Evolutionary conservation across 1,284 basidiomycete species (phyloP), one percentile per base, ranked within the genome.

Genomic region (Meira miltonrushii): DNA sequence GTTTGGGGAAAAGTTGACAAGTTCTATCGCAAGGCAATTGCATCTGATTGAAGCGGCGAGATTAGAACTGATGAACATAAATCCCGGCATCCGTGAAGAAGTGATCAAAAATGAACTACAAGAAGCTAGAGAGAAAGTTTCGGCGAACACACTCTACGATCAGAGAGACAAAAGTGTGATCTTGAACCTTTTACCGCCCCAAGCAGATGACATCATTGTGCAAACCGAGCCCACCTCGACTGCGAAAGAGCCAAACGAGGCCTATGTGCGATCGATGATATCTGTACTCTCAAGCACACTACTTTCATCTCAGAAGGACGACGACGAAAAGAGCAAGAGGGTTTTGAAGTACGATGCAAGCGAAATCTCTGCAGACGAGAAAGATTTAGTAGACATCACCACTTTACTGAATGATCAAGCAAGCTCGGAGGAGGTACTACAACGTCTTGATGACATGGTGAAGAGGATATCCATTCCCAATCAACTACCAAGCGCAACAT

Each of bases 11-110:
- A 55, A 60, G 47, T 19, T 72, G 17, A 64, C 70, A 13, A 17
- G 62, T 1, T 72, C 70, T 3, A 25, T 69, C 47, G 62, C 67
- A 33, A 51, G 65, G 1, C 66, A 66, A 56, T 47, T 68, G 38
- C 21, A 58, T 40, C 21, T 61, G 1, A 38, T 67, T 50, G 67
- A 69, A 64, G 48, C 60, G 59, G 23, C 57, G 62, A 44, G 52
- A 25, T 8, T 33, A 33, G 28, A 33, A 33, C 8, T 33, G 28
- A 33, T 33, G 28, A 33, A 33, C 8, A 33, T 33, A 3, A 33
- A 33, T 33, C 8, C 28, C 3, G 28, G 28, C 8, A 33, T 33
- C 3, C 4, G 8, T 8, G 28, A 33, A 33, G 28, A 4, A 33
- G 8, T 33, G 3, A 33, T 33, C 28, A 33, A 33, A 8, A 33